Evolutionary conservation across 2,329 filamentous ascomycete genomes (phyloP).

Genomic region (Colletotrichum musae): DNA sequence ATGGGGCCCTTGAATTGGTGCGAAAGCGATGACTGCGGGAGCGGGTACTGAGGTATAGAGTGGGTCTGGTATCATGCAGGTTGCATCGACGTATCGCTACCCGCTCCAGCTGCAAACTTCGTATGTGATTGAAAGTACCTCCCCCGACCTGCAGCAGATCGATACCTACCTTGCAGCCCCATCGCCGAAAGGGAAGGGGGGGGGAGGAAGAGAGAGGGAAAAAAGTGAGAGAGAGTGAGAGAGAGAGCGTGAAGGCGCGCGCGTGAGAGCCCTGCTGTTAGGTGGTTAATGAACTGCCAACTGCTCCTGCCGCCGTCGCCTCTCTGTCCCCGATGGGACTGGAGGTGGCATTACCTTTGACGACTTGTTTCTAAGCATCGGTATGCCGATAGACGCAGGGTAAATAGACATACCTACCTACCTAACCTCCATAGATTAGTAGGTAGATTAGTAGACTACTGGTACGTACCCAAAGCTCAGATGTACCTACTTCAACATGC

Average conservation of each 20-base stretch:
- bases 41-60: slow-evolving; percentile 37
- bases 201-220: background rate
- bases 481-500: background rate
- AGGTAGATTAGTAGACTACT: background rate
- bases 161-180: slow-evolving; percentile 21
- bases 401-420: slow-evolving; percentile 19
- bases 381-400: slow-evolving; percentile 12
- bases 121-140: slow-evolving; percentile 4
- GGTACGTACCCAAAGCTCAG: slow-evolving; percentile 4
- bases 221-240: background rate
- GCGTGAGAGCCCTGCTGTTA: slow-evolving; percentile 26
- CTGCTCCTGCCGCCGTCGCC: slow-evolving; percentile 27
- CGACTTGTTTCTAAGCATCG: slow-evolving; percentile 14
- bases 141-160: slow-evolving; percentile 30
- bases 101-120: background rate
- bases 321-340: slow-evolving; percentile 27
- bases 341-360: slow-evolving; percentile 16
- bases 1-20: slow-evolving; percentile 34
- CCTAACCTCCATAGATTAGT: background rate
- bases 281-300: slow-evolving; percentile 1
- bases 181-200: slow-evolving; percentile 15
- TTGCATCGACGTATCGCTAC: slow-evolving; percentile 33
- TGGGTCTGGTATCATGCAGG: slow-evolving; percentile 40
- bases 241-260: slow-evolving; percentile 11
- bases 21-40: slow-evolving; percentile 39